Evolutionary conservation across 345 rosid species (phyloP), one percentile per base, ranked within the genome.

Genomic region (Corymbia maculata): DNA sequence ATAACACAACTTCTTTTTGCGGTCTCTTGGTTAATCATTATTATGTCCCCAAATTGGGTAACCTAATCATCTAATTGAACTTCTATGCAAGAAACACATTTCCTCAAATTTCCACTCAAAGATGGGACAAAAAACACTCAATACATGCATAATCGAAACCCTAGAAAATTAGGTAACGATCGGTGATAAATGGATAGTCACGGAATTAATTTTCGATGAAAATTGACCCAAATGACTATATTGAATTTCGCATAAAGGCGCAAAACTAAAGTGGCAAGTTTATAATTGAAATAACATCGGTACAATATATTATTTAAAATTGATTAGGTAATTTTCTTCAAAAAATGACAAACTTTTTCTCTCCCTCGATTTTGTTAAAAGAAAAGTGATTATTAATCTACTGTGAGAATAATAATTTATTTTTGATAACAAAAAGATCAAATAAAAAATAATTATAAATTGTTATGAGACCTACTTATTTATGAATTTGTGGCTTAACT

Each of bases 111-210:
- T 26, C 49, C 82, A 75, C 82, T 75, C 13, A 44, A 75, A 75
- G 82, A 75, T 19, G 42, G 13, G 82, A 75, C 82, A 75, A 42
- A 75, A 19, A 36, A 36, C 82, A 75, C 49, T 75, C 49, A 19
- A 75, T 75, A 36, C 26, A 36, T 75, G 49, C 49, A 36, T 42
- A 42, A 70, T 70, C 82, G 12, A 75, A 75, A 19, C 22, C 13
- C 24, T 17, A 75, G 26, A 19, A 42, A 36, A 36, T 75, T 19
- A 44, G 22, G 22, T 9, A 42, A 21, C 3, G 7, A 42, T 1
- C 1, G 1, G 12, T 2, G 47, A 36, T 5, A 11, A 36, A 2
- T 17, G 6, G 13, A 70, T 1, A 5, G 1, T 3, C 26, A 19
- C 2, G 2, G 36, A 2, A 17, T 2, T 6, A 0, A 75, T 75